phyloP scores from a whole-genome alignment of 2,329 filamentous ascomycete genomes.

The Fusarium heterosporum region DNA sequence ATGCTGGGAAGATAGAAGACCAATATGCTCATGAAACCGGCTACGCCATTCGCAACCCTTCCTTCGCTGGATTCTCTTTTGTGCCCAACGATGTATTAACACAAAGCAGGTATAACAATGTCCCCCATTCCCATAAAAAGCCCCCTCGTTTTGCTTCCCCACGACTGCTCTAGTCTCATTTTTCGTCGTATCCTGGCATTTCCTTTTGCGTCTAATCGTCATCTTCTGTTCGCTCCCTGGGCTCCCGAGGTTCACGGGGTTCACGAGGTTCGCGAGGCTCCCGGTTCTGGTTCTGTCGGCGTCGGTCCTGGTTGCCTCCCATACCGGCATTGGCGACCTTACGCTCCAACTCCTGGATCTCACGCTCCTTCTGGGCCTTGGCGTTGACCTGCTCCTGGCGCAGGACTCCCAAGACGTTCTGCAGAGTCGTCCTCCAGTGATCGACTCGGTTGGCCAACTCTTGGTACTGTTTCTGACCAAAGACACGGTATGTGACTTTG shows the following conservation, averaged over 20 bases:
- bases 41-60: conserved; percentile 54
- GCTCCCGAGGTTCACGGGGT: conserved; percentile 33
- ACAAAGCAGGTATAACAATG: conserved; percentile 48
- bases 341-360: conserved; percentile 76
- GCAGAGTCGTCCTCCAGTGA: conserved; percentile 87
- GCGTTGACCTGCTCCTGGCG: conserved; percentile 84
- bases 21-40: conserved; percentile 52
- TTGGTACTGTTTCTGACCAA: conserved; percentile 97
- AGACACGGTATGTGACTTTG: conserved; percentile 95
- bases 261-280: conserved; percentile 32
- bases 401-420: conserved; percentile 81
- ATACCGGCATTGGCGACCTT: conserved; percentile 65
- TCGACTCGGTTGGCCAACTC: conserved; percentile 92
- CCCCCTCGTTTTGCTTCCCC: conserved; percentile 28
- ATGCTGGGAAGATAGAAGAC: conserved; percentile 46
- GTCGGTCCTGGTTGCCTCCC: conserved; percentile 51
- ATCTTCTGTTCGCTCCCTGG: conserved; percentile 63
- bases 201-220: conserved; percentile 60
- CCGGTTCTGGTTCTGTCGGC: conserved; percentile 49
- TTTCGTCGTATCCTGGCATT: conserved; percentile 30
- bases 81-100: conserved; percentile 51
- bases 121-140: conserved; percentile 38
- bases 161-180: conserved; percentile 35
- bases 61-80: conserved; percentile 46
- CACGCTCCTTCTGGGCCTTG: conserved; percentile 80